phyloP scores from a whole-genome alignment of 1,139 yeast genomes.

The Pneumocystis canis region DNA sequence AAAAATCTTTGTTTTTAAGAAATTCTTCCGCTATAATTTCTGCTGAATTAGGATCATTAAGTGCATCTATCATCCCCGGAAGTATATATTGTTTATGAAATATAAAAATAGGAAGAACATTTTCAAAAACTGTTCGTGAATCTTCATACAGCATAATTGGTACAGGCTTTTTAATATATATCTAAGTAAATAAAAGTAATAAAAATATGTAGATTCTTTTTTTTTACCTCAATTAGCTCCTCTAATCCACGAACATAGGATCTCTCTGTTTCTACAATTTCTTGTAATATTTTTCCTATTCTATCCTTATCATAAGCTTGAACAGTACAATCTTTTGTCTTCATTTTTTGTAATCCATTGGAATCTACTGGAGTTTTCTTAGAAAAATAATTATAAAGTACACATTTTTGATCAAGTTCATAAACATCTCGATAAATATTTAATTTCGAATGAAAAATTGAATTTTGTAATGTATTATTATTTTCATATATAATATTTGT shows the following conservation, averaged over 20 bases:
- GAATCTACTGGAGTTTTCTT: background rate
- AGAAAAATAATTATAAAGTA: background rate
- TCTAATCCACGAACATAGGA: background rate
- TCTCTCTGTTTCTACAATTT: background rate
- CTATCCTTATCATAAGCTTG: too few species aligned
- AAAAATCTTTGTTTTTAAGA: background rate
- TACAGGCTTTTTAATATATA: background rate
- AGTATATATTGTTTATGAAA: slow-evolving; percentile 1
- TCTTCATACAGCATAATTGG: background rate
- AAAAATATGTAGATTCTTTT: too few species aligned
- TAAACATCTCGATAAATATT: background rate
- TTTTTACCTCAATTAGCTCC: background rate
- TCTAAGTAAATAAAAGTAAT: background rate
- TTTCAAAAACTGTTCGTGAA: background rate
- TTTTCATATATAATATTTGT: background rate
- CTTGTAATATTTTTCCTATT: background rate
- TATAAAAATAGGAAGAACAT: background rate
- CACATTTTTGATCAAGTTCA: background rate
- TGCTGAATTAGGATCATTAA: background rate
- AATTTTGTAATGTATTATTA: background rate
- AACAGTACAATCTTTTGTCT: background rate
- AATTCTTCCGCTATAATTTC: background rate
- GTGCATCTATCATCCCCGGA: background rate
- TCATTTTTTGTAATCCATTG: background rate
- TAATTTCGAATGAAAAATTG: background rate